phyloP scores from a whole-genome alignment of 1,284 basidiomycete genomes.

The Exobasidium rhododendri region DNA sequence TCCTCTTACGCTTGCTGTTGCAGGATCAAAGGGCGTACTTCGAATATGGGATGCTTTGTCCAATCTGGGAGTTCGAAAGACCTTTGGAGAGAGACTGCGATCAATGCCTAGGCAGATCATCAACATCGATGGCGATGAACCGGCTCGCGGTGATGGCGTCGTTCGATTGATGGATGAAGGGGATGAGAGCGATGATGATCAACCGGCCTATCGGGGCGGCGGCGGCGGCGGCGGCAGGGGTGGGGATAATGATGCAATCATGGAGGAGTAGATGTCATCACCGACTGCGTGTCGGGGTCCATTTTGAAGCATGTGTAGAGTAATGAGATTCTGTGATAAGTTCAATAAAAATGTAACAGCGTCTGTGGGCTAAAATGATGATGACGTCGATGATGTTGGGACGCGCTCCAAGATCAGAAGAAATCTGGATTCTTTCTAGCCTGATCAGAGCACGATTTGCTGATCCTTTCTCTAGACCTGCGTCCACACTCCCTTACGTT shows the following conservation, averaged over 20 bases:
- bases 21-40: slow-evolving; percentile 84
- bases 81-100: slow-evolving; percentile 54
- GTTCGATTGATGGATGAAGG: slow-evolving; percentile 29
- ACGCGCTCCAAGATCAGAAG: too few species aligned
- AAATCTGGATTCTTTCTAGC: too few species aligned
- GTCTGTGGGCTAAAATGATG: too few species aligned
- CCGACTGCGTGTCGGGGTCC: too few species aligned
- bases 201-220: neutral
- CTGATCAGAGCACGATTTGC: too few species aligned
- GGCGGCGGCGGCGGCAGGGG: slow-evolving; percentile 2
- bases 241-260: slow-evolving; percentile 18
- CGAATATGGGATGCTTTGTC: slow-evolving; percentile 79
- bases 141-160: slow-evolving; percentile 30
- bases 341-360: too few species aligned
- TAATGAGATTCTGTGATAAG: too few species aligned
- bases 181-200: slow-evolving; percentile 31
- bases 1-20: slow-evolving; percentile 86
- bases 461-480: too few species aligned
- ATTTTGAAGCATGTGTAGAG: too few species aligned
- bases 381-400: too few species aligned
- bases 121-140: slow-evolving; percentile 25
- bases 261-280: too few species aligned
- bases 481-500: neutral
- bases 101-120: slow-evolving; percentile 16
- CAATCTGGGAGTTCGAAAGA: slow-evolving; percentile 54